Evolutionary conservation across 2,329 filamentous ascomycete genomes (phyloP).

Genomic region (Fusarium begoniae): DNA sequence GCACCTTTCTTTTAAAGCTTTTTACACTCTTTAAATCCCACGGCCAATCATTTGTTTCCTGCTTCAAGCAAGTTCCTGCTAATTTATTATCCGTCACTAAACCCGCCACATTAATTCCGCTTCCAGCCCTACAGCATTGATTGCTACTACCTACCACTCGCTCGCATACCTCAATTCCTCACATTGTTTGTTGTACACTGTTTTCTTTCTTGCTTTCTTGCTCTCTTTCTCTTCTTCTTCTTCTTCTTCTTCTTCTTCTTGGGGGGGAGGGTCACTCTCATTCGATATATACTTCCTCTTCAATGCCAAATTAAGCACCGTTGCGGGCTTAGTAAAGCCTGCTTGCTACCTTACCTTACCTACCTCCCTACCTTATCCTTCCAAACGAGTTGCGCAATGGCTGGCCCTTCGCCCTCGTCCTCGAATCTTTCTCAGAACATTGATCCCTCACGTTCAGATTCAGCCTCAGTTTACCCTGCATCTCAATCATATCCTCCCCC

Average conservation of each 20-base stretch:
- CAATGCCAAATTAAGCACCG: background rate
- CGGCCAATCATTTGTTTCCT: slow-evolving; percentile 17
- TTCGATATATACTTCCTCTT: background rate
- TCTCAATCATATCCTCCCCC: slow-evolving; percentile 30
- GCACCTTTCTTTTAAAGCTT: background rate
- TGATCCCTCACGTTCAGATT: slow-evolving; percentile 41
- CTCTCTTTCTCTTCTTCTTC: background rate
- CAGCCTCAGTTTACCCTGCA: slow-evolving; percentile 18
- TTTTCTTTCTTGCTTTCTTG: background rate
- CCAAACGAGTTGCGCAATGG: slow-evolving; percentile 40
- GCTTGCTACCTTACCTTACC: background rate
- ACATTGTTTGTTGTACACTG: background rate
- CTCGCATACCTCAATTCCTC: background rate
- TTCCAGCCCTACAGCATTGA: slow-evolving; percentile 12
- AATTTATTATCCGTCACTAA: slow-evolving; percentile 13
- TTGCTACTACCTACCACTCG: background rate
- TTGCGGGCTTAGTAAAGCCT: slow-evolving; percentile 38
- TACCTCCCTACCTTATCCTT: background rate
- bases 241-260: background rate
- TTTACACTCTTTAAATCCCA: background rate
- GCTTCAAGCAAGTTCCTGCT: slow-evolving; percentile 8
- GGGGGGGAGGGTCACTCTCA: background rate
- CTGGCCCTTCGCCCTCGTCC: slow-evolving; percentile 44
- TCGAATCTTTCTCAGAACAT: slow-evolving; percentile 44
- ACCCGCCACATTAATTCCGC: slow-evolving; percentile 3